These are phyloP conservation scores for Rhipidocladum racemiflorum DNA, from an alignment of 176 grass and related monocot species.

Conservation along the genomic window DNA sequence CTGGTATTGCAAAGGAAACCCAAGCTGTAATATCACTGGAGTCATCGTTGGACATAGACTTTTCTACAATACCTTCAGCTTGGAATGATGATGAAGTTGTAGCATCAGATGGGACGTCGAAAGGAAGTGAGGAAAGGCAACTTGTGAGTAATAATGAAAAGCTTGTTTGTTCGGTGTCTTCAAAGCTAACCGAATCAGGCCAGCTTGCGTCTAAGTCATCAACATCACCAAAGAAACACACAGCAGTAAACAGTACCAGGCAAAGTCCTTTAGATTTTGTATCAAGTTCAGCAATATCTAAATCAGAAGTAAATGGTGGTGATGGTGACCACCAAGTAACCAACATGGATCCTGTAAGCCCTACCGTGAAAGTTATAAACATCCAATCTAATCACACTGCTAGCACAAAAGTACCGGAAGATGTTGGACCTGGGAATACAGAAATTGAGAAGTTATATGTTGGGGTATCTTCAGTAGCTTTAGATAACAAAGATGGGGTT, in stretches of 20 bases:
- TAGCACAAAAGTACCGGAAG: constrained; percentile 1
- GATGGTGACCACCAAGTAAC: neutral
- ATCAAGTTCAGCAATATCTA: constrained; percentile 11
- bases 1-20: constrained; percentile 58
- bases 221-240: constrained; percentile 28
- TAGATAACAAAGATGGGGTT: constrained; percentile 43
- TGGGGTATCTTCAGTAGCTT: constrained; percentile 49
- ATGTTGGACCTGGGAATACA: constrained; percentile 30
- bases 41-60: constrained; percentile 50
- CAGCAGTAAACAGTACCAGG: constrained; percentile 23
- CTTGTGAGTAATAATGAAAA: constrained; percentile 31
- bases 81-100: constrained; percentile 76
- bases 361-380: constrained; percentile 12
- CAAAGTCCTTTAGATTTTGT: constrained; percentile 34
- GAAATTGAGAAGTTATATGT: constrained; percentile 39
- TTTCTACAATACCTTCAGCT: constrained; percentile 67
- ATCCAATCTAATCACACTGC: constrained; percentile 27
- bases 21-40: constrained; percentile 27
- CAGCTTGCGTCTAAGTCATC: constrained; percentile 5
- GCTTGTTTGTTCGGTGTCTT: constrained; percentile 12
- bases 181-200: constrained; percentile 19
- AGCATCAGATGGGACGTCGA: constrained; percentile 37
- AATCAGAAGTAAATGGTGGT: constrained; percentile 46
- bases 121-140: constrained; percentile 46
- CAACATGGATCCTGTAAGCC: constrained; percentile 19